These are phyloP conservation scores for Chaetomidium leptoderma DNA, from an alignment of 495 filamentous ascomycete species.

Conservation along the genomic window DNA sequence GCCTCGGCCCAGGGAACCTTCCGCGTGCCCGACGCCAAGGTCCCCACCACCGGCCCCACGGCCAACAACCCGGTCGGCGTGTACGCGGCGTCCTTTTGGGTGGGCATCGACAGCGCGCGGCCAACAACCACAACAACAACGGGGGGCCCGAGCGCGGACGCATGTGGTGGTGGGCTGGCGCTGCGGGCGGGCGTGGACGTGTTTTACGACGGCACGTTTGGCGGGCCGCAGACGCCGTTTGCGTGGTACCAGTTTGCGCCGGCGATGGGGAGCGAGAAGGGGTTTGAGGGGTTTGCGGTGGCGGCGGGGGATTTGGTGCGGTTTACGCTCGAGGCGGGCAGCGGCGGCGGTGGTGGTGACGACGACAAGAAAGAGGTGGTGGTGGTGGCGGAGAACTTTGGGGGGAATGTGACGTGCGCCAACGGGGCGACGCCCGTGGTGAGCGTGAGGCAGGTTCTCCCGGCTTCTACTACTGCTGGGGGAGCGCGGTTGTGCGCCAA, in stretches of 20 bases:
- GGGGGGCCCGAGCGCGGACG: too few species aligned
- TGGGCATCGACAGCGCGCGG: slow-evolving; percentile 24
- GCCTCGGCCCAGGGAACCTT: slow-evolving; percentile 17
- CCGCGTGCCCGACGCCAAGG: slow-evolving; percentile 17
- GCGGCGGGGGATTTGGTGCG: slow-evolving; percentile 20
- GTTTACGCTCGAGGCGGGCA: background rate
- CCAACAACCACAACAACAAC: background rate
- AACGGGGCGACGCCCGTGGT: background rate
- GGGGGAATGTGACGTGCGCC: background rate
- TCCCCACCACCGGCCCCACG: slow-evolving; percentile 25
- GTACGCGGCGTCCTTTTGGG: slow-evolving; percentile 29
- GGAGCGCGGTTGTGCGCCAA: slow-evolving; percentile 11
- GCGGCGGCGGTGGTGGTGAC: background rate
- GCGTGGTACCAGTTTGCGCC: slow-evolving; percentile 25
- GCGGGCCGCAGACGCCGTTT: slow-evolving; percentile 14
- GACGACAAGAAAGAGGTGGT: background rate
- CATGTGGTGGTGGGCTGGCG: background rate
- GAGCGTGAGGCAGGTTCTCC: background rate
- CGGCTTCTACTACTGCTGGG: background rate
- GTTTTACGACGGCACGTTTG: slow-evolving; percentile 25
- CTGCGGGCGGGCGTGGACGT: slow-evolving; percentile 31
- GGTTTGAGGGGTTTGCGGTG: slow-evolving; percentile 19
- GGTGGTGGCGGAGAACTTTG: slow-evolving; percentile 26
- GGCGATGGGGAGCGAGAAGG: background rate
- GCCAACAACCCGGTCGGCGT: slow-evolving; percentile 15